Evolutionary conservation across 1,284 basidiomycete species (phyloP).

Genomic region (Vanrija pseudolonga): DNA sequence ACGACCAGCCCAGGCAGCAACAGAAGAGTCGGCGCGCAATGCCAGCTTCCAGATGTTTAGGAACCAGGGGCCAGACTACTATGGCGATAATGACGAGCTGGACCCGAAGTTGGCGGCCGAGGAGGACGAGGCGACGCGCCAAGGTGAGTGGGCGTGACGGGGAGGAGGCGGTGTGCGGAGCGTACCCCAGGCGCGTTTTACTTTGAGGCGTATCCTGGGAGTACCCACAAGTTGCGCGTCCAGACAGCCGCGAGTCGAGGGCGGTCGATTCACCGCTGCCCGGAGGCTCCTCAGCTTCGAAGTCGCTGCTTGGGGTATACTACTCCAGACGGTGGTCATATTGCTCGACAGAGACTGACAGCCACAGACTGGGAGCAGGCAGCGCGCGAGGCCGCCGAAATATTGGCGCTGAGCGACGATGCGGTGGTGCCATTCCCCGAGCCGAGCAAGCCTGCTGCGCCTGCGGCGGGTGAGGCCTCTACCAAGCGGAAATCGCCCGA

Average conservation of each 20-base stretch:
- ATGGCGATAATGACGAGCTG: conserved; percentile 83
- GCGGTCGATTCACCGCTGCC: no score
- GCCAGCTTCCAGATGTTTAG: conserved; percentile 83
- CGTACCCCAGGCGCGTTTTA: no score
- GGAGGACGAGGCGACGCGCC: conserved; percentile 68
- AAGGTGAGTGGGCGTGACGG: conserved; percentile 60
- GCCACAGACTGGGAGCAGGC: conserved; percentile 68
- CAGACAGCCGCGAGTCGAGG: no score
- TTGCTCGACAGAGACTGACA: neutral
- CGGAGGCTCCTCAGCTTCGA: no score
- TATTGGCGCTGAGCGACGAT: conserved; percentile 14
- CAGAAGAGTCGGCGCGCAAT: conserved; percentile 68
- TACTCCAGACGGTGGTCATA: no score
- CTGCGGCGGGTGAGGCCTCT: conserved; percentile 1
- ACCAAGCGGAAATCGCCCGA: conserved; percentile 11
- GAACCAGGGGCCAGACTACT: conserved; percentile 83
- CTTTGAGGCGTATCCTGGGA: no score
- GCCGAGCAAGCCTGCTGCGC: neutral
- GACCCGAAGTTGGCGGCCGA: conserved; percentile 67
- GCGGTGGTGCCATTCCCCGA: conserved; percentile 10
- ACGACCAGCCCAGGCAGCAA: conserved; percentile 61
- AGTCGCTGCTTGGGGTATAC: no score
- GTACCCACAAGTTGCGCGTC: no score
- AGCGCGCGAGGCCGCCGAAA: conserved; percentile 19
- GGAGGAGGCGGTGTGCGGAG: no score